Base-by-base conservation (phyloP, 352 stramenopile species). In the Phytophthora cactorum region DNA sequence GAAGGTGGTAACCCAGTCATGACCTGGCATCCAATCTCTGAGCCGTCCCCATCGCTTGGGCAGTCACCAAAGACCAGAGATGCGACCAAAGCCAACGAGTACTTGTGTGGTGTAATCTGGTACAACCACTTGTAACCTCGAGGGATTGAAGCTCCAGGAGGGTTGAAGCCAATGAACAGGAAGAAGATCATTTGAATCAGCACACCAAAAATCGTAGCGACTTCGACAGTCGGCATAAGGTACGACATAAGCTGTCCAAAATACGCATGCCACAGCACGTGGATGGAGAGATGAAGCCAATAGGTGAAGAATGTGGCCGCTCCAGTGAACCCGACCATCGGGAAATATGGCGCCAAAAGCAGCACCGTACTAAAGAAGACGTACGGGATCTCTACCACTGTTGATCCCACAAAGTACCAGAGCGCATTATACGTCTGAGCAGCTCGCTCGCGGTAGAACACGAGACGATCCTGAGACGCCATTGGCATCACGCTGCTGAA, bases 391-490 rank as follows among this genome's bases (percentile, higher is more conserved):
- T 43, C 36, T 0, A 11, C 36, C 36, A 43, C 36, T 17, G 10
- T 43, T 3, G 36, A 43, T 1, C 36, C 36, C 10, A 43, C n/a
- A 11, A 43, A 43, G 36, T 43, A 43, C 36, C 36, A 43, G 36
- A 43, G n/a, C 36, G 36, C 36, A 11, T 43, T 43, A 10, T 43
- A 43, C 36, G 36, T 43, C 36, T 43, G 36, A 1, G 36, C 36
- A 17, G 36, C 36, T n/a, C 36, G 36, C 36, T 43, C 36, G 2
- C 36, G 36, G 12, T 97, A 97, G 47, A 91, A 98, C 28, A 86
- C 82, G n/a, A 83, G 77, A 9, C 92, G 78, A 38, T 96, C 81
- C 32, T 8, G 78, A 77, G 3, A 90, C 78, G 29, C 94, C 70
- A 2, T 75, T 76, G 17, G 90, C 66, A n/a, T n/a, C n/a, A n/a